Base-by-base conservation (phyloP, 257 asterid species). In the Solanum arcanum region DNA sequence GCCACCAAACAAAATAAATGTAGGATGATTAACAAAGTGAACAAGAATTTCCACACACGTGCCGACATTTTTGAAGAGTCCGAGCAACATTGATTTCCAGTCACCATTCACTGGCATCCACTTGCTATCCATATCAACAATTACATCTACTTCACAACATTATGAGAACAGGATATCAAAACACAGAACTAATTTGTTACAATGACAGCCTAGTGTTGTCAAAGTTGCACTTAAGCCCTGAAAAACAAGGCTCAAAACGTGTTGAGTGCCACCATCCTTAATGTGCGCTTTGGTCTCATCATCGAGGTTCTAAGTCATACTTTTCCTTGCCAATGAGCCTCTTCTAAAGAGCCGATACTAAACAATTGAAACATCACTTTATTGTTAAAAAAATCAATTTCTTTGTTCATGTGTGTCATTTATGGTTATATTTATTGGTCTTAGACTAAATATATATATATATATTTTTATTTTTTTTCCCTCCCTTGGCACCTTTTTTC, bases 1-100 rank as follows among this genome's bases (percentile, higher is more conserved):
- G 87, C 39, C 89, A 87, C 87, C n/a, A 78, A 87, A 41, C 88
- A 29, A 89, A 69, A 84, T 14, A 39, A 33, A 70, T 37, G 75
- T 85, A 9, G 37, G 42, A 76, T 86, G 75, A 47, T 16, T 81
- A 27, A 81, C 29, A 6, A 74, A 81, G 33, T 3, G 68, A 49
- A 49, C 35, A 37, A 81, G 20, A 74, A 74, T 74, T 74, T 21
- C 29, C 49, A 37, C 81, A 74, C 78, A 18, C 20, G 29, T 74
- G 81, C 7, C 10, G 31, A 14, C 52, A 20, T 37, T 20, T 74
- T 37, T 74, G 52, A 74, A 39, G 81, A 74, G 81, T 21, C 11
- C 3, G 18, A 37, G 11, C 3, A 74, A 74, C 81, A 74, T 37
- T 20, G 68, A 81, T 49, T 77, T 78, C 37, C 64, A 29, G 29